Evolutionary conservation across 306 rosid genomes (phyloP).

Genomic region (Cicer bijugum): DNA sequence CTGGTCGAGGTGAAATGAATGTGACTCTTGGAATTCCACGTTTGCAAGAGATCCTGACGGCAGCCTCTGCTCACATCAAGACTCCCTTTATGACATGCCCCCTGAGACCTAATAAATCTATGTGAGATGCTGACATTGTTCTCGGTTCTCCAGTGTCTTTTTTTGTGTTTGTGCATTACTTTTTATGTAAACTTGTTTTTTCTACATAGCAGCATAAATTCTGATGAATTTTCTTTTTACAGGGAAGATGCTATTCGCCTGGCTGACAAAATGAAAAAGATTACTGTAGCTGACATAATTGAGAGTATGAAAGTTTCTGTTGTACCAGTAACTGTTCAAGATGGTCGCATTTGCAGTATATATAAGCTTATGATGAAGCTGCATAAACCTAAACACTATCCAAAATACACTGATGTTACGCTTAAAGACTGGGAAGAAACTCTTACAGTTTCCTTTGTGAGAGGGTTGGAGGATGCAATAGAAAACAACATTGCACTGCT

Average conservation of each 20-base stretch:
- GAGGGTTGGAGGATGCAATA: conserved; percentile 82
- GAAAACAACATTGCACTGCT: conserved; percentile 63
- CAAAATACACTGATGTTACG: conserved; percentile 53
- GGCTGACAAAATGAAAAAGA: conserved; percentile 77
- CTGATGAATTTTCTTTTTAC: conserved; percentile 45
- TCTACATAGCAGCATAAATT: background rate
- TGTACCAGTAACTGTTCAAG: conserved; percentile 52
- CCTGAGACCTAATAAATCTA: conserved; percentile 58
- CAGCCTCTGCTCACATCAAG: conserved; percentile 72
- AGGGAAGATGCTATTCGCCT: conserved; percentile 71
- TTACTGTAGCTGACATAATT: conserved; percentile 85
- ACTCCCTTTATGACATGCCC: conserved; percentile 98
- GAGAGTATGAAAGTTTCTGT: conserved; percentile 73
- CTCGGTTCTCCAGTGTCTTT: background rate
- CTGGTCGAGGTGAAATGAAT: conserved; percentile 97
- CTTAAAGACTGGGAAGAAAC: conserved; percentile 70
- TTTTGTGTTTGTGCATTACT: background rate
- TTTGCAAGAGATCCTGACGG: conserved; percentile 86
- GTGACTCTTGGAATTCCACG: conserved; percentile 98
- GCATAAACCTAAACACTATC: conserved; percentile 68
- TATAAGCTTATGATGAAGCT: conserved; percentile 78
- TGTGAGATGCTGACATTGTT: conserved; percentile 60
- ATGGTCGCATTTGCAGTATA: conserved; percentile 61
- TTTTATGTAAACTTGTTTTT: conserved; percentile 23
- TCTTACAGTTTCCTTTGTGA: conserved; percentile 60